A percentile compares a stretch with the other conserved stretches of the same genome.
These are phyloP conservation scores for Chalara sp. DNA, from an alignment of 2,329 filamentous ascomycete genomes.

Conservation along the genomic window DNA sequence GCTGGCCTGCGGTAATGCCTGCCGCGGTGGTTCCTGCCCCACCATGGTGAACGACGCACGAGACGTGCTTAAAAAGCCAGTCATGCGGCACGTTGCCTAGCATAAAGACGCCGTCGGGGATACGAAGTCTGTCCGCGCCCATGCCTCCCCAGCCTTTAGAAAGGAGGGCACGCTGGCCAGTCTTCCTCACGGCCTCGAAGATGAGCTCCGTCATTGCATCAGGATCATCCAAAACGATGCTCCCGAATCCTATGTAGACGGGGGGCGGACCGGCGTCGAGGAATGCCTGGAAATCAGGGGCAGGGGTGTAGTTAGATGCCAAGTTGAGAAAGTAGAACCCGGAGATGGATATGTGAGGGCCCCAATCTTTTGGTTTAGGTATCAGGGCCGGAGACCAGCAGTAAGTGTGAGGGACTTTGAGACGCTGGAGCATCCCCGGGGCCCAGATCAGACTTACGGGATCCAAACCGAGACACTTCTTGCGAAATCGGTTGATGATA, in stretches of 20 bases:
- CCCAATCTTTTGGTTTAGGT: constrained; percentile 73
- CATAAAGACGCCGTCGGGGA: constrained; percentile 59
- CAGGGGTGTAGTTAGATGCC: constrained; percentile 58
- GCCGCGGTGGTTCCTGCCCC: constrained; percentile 69
- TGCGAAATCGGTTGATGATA: constrained; percentile 81
- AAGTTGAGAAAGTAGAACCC: constrained; percentile 73
- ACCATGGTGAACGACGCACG: constrained; percentile 62
- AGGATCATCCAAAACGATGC: constrained; percentile 73
- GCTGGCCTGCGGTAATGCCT: constrained; percentile 60
- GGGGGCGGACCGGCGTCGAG: constrained; percentile 65
- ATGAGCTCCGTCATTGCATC: constrained; percentile 64
- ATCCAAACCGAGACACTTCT: constrained; percentile 67
- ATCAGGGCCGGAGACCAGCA: constrained; percentile 83
- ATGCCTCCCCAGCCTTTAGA: constrained; percentile 87
- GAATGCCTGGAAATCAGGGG: constrained; percentile 58
- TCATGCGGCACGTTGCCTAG: constrained; percentile 67
- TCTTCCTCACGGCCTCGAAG: constrained; percentile 60
- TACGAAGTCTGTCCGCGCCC: constrained; percentile 57
- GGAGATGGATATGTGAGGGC: constrained; percentile 60
- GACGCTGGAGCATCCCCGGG: constrained; percentile 67
- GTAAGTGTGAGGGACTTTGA: constrained; percentile 81
- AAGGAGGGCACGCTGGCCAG: constrained; percentile 70
- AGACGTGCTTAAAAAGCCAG: constrained; percentile 63
- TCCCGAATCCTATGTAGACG: constrained; percentile 78
- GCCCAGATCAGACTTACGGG: constrained; percentile 76